A percentile compares a stretch with the other conserved stretches of the same genome.
These are phyloP conservation scores for Halophytophthora batemanensis DNA, from an alignment of 352 stramenopile species.

Conservation along the genomic window DNA sequence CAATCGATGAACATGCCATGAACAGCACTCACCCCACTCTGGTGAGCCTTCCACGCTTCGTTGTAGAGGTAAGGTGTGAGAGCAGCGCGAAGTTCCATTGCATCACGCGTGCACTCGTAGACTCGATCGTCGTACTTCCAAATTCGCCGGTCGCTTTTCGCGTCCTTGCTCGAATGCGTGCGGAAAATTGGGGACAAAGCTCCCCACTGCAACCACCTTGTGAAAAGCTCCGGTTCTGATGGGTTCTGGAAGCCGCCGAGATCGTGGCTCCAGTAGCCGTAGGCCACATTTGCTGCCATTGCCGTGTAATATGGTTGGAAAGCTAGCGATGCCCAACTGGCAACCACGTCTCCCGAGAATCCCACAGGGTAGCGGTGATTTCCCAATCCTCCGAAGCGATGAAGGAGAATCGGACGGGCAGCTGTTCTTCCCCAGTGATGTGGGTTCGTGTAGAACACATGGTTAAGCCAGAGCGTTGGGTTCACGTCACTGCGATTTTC, in stretches of 20 bases:
- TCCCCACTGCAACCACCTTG: slow-evolving; percentile 46
- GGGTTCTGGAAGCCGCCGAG: slow-evolving; percentile 33
- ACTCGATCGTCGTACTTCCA: slow-evolving; percentile 31
- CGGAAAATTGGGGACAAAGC: slow-evolving; percentile 37
- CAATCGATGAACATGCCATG: slow-evolving; percentile 42
- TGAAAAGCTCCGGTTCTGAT: slow-evolving; percentile 31
- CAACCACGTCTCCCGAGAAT: slow-evolving; percentile 45
- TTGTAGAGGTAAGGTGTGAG: slow-evolving; percentile 55
- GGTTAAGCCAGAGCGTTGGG: slow-evolving; percentile 52
- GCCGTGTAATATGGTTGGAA: slow-evolving; percentile 51
- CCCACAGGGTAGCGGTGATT: slow-evolving; percentile 53
- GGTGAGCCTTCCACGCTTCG: slow-evolving; percentile 19
- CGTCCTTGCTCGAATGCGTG: slow-evolving; percentile 36
- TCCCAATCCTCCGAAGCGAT: slow-evolving; percentile 46
- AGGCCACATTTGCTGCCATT: slow-evolving; percentile 48
- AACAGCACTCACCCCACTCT: slow-evolving; percentile 28
- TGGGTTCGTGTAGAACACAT: slow-evolving; percentile 40
- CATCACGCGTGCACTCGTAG: slow-evolving; percentile 26
- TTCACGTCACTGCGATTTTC: slow-evolving; percentile 30
- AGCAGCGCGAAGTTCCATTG: slow-evolving; percentile 25
- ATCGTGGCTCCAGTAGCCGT: slow-evolving; percentile 49
- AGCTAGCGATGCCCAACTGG: slow-evolving; percentile 30
- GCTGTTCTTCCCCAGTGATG: slow-evolving; percentile 20
- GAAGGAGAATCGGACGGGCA: slow-evolving; percentile 33
- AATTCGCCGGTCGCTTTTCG: slow-evolving; percentile 24